Evolutionary conservation across 352 stramenopile species (phyloP).

Genomic region (Phytophthora tentaculata): DNA sequence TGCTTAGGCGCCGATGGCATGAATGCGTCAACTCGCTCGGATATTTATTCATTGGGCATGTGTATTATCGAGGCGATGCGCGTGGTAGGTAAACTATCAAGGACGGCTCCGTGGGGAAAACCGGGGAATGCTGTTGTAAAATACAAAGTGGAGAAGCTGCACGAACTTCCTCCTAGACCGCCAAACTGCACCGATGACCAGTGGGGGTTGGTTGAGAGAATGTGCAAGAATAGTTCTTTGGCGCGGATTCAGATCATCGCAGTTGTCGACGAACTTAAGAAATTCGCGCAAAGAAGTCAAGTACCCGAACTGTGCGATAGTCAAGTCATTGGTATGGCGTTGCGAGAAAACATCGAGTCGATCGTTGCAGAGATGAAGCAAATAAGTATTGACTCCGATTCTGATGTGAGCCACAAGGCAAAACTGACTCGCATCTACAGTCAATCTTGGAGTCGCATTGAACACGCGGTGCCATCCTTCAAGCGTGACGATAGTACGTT

Average conservation of each 20-base stretch:
- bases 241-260: neutral
- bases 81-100: neutral
- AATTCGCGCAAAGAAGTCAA: neutral
- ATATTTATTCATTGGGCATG: neutral
- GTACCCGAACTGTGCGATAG: neutral
- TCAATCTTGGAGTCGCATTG: neutral
- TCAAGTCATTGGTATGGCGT: neutral
- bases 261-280: neutral
- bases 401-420: neutral
- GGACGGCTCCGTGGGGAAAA: neutral
- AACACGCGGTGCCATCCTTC: neutral
- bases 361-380: neutral
- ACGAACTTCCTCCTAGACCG: neutral
- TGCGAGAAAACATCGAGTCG: neutral
- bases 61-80: neutral
- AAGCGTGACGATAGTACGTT: neutral
- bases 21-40: neutral
- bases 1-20: neutral
- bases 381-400: neutral
- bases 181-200: neutral
- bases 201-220: neutral
- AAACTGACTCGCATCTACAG: neutral
- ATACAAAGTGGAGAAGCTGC: neutral
- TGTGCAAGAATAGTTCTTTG: neutral
- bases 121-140: neutral